Evolutionary conservation across 352 stramenopile species (phyloP), one percentile per base, ranked within the genome.

Genomic region (Phytophthora multivora): DNA sequence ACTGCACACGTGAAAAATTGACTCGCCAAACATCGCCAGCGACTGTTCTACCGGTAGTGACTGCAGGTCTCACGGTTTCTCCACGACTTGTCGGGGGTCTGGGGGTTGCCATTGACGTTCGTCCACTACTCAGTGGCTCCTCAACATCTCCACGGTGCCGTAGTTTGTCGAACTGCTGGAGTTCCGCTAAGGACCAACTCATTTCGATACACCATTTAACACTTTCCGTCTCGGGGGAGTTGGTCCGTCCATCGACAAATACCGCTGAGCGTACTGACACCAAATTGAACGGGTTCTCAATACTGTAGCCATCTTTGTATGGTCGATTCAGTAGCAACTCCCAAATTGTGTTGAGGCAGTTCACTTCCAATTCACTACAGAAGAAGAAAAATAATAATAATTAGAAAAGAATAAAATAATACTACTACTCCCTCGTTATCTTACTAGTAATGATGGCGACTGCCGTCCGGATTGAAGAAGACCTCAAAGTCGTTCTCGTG

Each of bases 401-500:
- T 33, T 33, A 13, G 9, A 13, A 33, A 33, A 2, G 21, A 33
- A 33, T 9, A 33, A 36, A 36, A 12, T 12, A 36, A 36, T 36
- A 40, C 13, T 12, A 36, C 3, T 36, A 40, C 13, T 11, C 13
- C 35, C 0, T 18, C 4, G 10, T 51, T 38, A 42, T 63, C 75
- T 49, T 53, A 91, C 77, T 97, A 97, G 72, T 98, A 98, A 58
- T 94, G 75, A 57, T 96, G 83, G 62, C 77, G 77, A 50, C 69
- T 91, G 21, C 84, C 84, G 54, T 88, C 76, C 8, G 85, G 86
- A 67, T 98, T 83, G n/a, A 98, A 75, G 55, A 98, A 98, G 8
- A 98, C 83, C 62, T 98, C 91, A 78, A 97, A 97, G 76, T 98
- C 89, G 57, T 96, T 97, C 63, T 98, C 89, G 42, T 95, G 83